phyloP scores from a whole-genome alignment of 164 flowering plant species.

The Dillenia suffruticosa region DNA sequence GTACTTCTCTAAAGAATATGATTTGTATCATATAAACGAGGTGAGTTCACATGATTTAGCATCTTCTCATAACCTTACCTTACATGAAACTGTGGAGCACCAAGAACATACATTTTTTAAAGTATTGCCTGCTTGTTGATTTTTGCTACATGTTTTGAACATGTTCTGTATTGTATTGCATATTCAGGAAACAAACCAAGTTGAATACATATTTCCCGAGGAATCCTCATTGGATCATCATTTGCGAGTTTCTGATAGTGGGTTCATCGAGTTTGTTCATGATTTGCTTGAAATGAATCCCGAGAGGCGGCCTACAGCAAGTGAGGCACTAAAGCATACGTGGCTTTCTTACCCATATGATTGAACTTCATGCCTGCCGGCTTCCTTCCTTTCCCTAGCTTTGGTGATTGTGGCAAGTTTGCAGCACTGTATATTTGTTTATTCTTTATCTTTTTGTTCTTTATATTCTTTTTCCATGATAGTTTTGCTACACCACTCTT shows the following conservation, averaged over 20 bases:
- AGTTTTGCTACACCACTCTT: too few species aligned
- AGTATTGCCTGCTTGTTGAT: too few species aligned
- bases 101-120: too few species aligned
- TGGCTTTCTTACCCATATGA: slow-evolving; percentile 66
- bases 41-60: slow-evolving; percentile 22
- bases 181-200: slow-evolving; percentile 59
- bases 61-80: too few species aligned
- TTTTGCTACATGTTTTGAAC: too few species aligned
- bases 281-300: slow-evolving; percentile 74
- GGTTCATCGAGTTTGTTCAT: slow-evolving; percentile 52
- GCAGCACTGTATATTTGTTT: not conserved
- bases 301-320: slow-evolving; percentile 63
- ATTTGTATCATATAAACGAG: slow-evolving; percentile 74
- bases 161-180: not conserved
- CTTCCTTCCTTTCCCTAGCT: not conserved
- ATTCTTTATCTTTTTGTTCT: not conserved
- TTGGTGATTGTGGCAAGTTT: too few species aligned
- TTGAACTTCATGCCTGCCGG: not conserved
- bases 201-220: slow-evolving; percentile 71
- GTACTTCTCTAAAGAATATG: slow-evolving; percentile 83
- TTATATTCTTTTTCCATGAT: not conserved
- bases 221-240: slow-evolving; percentile 58
- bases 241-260: slow-evolving; percentile 43
- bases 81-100: too few species aligned
- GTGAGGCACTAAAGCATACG: slow-evolving; percentile 75